Evolutionary conservation across 2,329 filamentous ascomycete species (phyloP).

Genomic region (Trichoderma endophyticum): DNA sequence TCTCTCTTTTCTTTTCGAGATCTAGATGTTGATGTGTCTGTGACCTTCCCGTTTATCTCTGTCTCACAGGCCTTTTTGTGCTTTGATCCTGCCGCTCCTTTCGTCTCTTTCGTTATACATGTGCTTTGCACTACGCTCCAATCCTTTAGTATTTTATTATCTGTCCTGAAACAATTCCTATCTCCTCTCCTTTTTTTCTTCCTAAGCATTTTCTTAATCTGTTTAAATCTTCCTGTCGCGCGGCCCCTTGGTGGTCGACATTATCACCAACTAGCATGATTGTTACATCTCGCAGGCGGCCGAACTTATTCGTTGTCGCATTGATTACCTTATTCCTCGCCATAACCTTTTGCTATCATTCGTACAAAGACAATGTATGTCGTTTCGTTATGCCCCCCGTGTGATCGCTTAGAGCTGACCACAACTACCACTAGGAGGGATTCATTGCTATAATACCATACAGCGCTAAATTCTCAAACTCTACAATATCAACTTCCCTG

Average conservation of each 20-base stretch:
- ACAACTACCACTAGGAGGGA: background rate
- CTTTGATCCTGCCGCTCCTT: slow-evolving; percentile 2
- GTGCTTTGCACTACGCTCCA: background rate
- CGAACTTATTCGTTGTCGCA: slow-evolving; percentile 13
- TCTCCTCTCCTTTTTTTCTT: background rate
- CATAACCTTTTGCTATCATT: slow-evolving; percentile 14
- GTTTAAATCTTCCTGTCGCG: background rate
- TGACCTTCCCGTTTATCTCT: slow-evolving; percentile 5
- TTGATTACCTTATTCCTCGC: slow-evolving; percentile 7
- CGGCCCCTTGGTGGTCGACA: background rate
- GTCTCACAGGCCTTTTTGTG: background rate
- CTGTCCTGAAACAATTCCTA: background rate
- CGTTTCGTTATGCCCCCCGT: too few relatives aligned
- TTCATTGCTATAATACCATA: slow-evolving; percentile 5
- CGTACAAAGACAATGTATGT: slow-evolving; percentile 20
- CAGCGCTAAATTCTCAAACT: background rate
- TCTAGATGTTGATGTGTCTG: background rate
- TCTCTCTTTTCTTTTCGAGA: background rate
- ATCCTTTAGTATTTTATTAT: background rate
- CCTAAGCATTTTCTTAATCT: background rate
- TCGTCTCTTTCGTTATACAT: background rate
- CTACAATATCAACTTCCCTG: background rate
- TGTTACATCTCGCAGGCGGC: slow-evolving; percentile 8
- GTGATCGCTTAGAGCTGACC: background rate
- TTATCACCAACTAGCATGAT: background rate